Percentiles rank a stretch among this genome's conserved stretches.
Conservation (phyloP, 768 basidiomycete genomes). For the Sutorius australiensis region DNA sequence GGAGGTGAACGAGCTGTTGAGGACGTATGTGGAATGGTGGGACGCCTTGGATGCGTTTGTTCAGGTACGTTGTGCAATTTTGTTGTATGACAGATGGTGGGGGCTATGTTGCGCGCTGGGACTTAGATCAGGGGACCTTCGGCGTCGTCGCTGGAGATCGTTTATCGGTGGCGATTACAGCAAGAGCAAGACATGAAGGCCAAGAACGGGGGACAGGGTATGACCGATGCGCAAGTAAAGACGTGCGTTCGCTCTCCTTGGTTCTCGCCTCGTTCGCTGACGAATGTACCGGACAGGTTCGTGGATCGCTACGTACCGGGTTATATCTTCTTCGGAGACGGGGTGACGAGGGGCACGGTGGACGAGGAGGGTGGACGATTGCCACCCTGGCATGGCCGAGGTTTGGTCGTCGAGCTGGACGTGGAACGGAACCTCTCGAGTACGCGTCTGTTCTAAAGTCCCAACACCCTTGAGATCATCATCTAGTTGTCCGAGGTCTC, state of each 20-base stretch:
- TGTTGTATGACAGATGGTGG: neutral
- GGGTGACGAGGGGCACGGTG: conserved; percentile 38
- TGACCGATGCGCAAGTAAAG: conserved; percentile 79
- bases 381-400: conserved; percentile 45
- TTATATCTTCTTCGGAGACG: conserved; percentile 80
- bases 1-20: conserved; percentile 60
- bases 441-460: conserved; percentile 38
- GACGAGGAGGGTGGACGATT: conserved; percentile 17
- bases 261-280: neutral
- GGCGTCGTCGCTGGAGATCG: conserved; percentile 41
- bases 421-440: conserved; percentile 46
- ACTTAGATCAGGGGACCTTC: conserved; percentile 38
- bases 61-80: conserved; percentile 40
- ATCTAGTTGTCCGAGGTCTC: too few relatives aligned
- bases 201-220: conserved; percentile 78
- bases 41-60: conserved; percentile 66
- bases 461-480: neutral
- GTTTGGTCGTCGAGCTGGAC: conserved; percentile 54
- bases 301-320: conserved; percentile 93
- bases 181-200: conserved; percentile 91
- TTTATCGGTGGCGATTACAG: conserved; percentile 86
- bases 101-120: neutral
- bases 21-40: conserved; percentile 66
- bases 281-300: conserved; percentile 47
- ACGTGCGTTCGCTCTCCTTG: conserved; percentile 28